These are phyloP conservation scores for Stylonectria norvegica DNA, from an alignment of 2,329 filamentous ascomycete species.

Conservation along the genomic window DNA sequence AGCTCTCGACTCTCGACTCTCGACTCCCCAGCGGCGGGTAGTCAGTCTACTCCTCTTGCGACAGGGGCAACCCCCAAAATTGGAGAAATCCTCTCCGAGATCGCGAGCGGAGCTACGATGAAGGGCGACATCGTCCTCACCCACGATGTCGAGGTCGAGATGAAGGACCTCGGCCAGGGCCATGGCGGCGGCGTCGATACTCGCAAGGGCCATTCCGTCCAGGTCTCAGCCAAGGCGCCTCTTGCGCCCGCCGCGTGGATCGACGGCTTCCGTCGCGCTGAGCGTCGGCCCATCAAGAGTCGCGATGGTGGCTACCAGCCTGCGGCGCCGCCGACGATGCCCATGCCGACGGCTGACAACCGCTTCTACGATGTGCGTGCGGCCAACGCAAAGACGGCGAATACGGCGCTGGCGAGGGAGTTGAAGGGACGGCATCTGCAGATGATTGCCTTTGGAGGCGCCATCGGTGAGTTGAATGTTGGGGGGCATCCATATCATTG, in stretches of 20 bases:
- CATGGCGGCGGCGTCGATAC: background rate
- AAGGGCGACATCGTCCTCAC: conserved; percentile 18
- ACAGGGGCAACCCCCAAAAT: no score
- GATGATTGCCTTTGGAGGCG: conserved; percentile 96
- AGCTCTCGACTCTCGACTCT: no score
- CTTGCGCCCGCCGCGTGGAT: conserved; percentile 6
- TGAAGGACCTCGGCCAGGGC: conserved; percentile 7
- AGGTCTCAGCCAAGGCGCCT: conserved; percentile 8
- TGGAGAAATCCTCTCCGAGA: no score
- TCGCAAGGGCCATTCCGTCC: conserved; percentile 2
- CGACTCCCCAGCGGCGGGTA: no score
- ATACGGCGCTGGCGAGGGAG: conserved; percentile 70
- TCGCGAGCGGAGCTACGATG: conserved; percentile 3
- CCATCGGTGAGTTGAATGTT: conserved; percentile 58
- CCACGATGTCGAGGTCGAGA: conserved; percentile 20
- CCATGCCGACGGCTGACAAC: conserved; percentile 24
- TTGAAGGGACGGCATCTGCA: conserved; percentile 84
- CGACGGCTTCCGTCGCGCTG: conserved; percentile 13
- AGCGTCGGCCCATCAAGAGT: conserved; percentile 15
- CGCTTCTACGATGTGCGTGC: conserved; percentile 54
- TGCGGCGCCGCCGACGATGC: conserved; percentile 10
- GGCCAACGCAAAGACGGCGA: conserved; percentile 70
- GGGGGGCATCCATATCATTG: background rate
- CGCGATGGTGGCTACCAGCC: conserved; percentile 21
- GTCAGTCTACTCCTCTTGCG: no score